Percentiles rank a stretch among this genome's conserved stretches.
These are phyloP conservation scores for Pseudoperonospora humuli DNA, from an alignment of 352 stramenopile species.

Conservation along the genomic window DNA sequence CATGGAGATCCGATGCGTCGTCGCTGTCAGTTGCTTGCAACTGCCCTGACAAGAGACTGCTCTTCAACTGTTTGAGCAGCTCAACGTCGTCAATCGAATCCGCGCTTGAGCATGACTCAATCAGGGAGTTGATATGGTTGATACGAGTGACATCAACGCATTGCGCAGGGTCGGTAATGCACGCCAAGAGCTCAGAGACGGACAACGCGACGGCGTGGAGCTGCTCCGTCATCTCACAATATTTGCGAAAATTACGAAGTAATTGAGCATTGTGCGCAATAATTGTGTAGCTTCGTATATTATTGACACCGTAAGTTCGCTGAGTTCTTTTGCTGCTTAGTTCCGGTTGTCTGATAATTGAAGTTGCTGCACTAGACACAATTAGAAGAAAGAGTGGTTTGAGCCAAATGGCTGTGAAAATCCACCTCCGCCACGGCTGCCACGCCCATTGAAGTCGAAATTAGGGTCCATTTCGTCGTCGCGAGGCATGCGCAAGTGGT, in stretches of 20 bases:
- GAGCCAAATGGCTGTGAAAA: constrained; percentile 54
- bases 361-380: neutral
- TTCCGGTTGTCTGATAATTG: too few species aligned
- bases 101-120: neutral
- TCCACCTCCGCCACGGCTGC: constrained; percentile 22
- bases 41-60: constrained; percentile 7
- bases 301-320: too few species aligned
- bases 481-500: constrained; percentile 72
- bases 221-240: neutral
- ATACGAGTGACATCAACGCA: constrained; percentile 8
- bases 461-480: constrained; percentile 51
- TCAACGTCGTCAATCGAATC: constrained; percentile 7
- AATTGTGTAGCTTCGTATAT: constrained; percentile 2
- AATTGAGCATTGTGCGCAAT: neutral
- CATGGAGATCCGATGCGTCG: constrained; percentile 18
- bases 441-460: constrained; percentile 28
- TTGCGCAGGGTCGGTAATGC: constrained; percentile 3
- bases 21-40: constrained; percentile 14
- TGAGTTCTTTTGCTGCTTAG: too few species aligned
- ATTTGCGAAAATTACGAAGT: neutral
- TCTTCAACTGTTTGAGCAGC: constrained; percentile 16
- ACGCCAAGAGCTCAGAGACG: constrained; percentile 14
- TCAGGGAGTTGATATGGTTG: constrained; percentile 4
- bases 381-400: constrained; percentile 60
- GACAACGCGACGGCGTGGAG: neutral